Evolutionary conservation across 495 filamentous ascomycete species (phyloP).

Genomic region (Viridothelium virens): DNA sequence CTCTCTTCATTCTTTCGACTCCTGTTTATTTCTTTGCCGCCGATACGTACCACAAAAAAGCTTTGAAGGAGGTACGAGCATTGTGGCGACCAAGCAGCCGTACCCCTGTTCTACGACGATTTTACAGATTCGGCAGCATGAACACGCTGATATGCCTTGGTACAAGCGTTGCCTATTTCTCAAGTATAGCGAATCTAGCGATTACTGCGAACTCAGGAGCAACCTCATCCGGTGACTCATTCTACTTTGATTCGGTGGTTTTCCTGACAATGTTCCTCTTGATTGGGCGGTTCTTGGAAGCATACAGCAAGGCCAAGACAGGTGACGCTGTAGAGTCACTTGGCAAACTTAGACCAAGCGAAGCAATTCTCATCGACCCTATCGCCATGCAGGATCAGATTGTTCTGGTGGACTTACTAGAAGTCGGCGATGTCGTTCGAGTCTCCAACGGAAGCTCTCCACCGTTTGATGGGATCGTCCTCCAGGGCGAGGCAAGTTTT

Average conservation of each 20-base stretch:
- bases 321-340: conserved; percentile 81
- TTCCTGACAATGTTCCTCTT: conserved; percentile 91
- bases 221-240: conserved; percentile 28
- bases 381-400: conserved; percentile 31
- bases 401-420: conserved; percentile 65
- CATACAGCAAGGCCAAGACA: conserved; percentile 86
- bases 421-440: conserved; percentile 71
- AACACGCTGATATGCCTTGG: conserved; percentile 86
- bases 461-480: conserved; percentile 69
- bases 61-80: conserved; percentile 67
- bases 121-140: conserved; percentile 95
- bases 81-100: conserved; percentile 77
- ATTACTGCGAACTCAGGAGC: conserved; percentile 47
- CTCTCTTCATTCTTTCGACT: conserved; percentile 77
- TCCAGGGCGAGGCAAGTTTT: conserved; percentile 60
- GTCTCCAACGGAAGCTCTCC: conserved; percentile 76
- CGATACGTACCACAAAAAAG: conserved; percentile 74
- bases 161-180: conserved; percentile 80
- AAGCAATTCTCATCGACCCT: conserved; percentile 57
- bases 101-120: conserved; percentile 64
- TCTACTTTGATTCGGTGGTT: conserved; percentile 91
- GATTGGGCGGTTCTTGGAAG: conserved; percentile 70
- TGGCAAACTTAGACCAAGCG: conserved; percentile 67
- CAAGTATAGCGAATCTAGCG: conserved; percentile 71
- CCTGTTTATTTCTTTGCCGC: conserved; percentile 86